A percentile compares a stretch with the other conserved stretches of the same genome.
Evolutionary conservation across 352 stramenopile genomes (phyloP).

Genomic region (Phytophthora niederhauseri): DNA sequence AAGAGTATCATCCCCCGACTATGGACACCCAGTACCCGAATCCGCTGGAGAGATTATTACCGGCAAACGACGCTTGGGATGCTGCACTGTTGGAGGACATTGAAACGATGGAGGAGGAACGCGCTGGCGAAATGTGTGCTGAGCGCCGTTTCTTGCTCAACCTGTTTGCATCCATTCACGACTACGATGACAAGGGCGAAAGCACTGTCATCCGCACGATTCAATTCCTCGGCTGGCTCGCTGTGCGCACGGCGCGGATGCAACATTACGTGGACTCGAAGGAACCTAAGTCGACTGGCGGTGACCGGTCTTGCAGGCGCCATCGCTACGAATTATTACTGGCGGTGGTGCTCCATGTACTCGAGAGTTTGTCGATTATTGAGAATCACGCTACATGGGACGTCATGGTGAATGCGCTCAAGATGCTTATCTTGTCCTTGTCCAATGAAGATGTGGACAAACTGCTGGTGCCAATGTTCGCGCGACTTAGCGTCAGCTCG

Average conservation of each 20-base stretch:
- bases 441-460: slow-evolving; percentile 62
- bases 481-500: slow-evolving; percentile 81
- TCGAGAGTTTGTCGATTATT: slow-evolving; percentile 89
- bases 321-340: slow-evolving; percentile 76
- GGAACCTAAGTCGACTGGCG: slow-evolving; percentile 24
- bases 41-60: slow-evolving; percentile 56
- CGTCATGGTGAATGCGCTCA: slow-evolving; percentile 86
- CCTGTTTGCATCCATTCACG: slow-evolving; percentile 84
- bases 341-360: slow-evolving; percentile 77
- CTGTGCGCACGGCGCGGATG: slow-evolving; percentile 67
- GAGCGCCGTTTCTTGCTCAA: slow-evolving; percentile 84
- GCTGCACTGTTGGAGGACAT: slow-evolving; percentile 61
- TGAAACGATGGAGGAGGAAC: slow-evolving; percentile 65
- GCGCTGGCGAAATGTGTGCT: slow-evolving; percentile 70
- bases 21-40: slow-evolving; percentile 58
- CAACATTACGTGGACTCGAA: slow-evolving; percentile 56
- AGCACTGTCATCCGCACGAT: slow-evolving; percentile 85
- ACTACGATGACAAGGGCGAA: slow-evolving; percentile 90
- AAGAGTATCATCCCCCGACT: slow-evolving; percentile 65
- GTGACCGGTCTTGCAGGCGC: slow-evolving; percentile 32
- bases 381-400: slow-evolving; percentile 91
- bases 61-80: slow-evolving; percentile 58
- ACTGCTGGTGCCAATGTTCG: slow-evolving; percentile 81
- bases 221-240: slow-evolving; percentile 82
- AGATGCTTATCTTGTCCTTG: slow-evolving; percentile 71